These are phyloP conservation scores for Dicorynia guianensis DNA, from an alignment of 306 rosid genomes.

Conservation along the genomic window DNA sequence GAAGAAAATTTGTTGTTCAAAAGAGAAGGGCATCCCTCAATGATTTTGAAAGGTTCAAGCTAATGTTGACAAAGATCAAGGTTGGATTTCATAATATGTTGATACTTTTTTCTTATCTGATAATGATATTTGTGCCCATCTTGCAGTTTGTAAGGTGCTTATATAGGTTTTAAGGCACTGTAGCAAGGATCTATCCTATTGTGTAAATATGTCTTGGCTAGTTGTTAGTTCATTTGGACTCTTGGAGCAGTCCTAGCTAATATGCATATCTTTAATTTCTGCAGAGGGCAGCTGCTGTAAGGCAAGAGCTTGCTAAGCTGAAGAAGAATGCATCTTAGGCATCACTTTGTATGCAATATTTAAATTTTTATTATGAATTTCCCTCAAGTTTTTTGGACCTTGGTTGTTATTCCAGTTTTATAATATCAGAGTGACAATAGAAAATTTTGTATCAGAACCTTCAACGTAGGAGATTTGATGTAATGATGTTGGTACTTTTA, in stretches of 20 bases:
- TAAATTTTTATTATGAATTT: conserved; percentile 54
- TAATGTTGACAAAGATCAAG: conserved; percentile 96
- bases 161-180: too few relatives aligned
- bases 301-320: conserved; percentile 84
- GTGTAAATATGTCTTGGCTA: not conserved
- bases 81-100: conserved; percentile 37
- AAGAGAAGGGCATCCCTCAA: conserved; percentile 80
- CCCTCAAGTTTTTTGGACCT: conserved; percentile 25
- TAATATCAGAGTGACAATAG: not conserved
- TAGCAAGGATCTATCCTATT: not conserved
- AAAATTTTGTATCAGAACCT: conserved; percentile 24
- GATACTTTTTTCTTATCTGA: too few relatives aligned
- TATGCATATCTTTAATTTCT: not conserved
- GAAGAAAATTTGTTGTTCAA: conserved; percentile 85
- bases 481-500: conserved; percentile 5
- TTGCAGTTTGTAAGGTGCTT: not conserved
- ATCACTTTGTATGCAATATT: not conserved
- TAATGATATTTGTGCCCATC: not conserved
- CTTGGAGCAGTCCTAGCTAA: not conserved
- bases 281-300: conserved; percentile 89
- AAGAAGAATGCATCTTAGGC: conserved; percentile 70
- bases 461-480: conserved; percentile 18
- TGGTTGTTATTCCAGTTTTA: conserved; percentile 28
- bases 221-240: too few relatives aligned
- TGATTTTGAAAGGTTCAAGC: conserved; percentile 93